Percentiles rank a stretch among this genome's conserved stretches.
Conservation (phyloP, 2,329 filamentous ascomycete genomes). For the Arthrobotrys sinensis region DNA sequence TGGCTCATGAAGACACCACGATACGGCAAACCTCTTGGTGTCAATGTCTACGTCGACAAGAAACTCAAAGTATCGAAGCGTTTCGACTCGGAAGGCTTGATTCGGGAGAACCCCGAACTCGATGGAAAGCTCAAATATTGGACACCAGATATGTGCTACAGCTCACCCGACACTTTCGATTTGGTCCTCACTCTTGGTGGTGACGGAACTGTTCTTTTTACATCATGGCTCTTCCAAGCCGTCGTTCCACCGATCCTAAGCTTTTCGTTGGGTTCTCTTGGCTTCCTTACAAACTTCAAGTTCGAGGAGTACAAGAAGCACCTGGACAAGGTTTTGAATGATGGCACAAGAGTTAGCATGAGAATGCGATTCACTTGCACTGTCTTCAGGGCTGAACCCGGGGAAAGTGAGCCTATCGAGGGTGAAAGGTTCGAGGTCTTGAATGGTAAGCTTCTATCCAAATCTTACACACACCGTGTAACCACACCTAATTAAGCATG, state of each 20-base stretch:
- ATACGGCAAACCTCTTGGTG: conserved; percentile 89
- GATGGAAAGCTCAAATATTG: conserved; percentile 91
- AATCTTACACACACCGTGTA: conserved; percentile 10
- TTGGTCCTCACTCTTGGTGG: conserved; percentile 89
- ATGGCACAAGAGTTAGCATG: conserved; percentile 96
- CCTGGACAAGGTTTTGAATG: conserved; percentile 90
- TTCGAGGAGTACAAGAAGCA: conserved; percentile 90
- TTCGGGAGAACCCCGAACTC: conserved; percentile 82
- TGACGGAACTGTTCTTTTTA: conserved; percentile 89
- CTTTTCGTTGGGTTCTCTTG: conserved; percentile 86
- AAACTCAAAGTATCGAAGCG: conserved; percentile 90
- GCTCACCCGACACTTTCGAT: conserved; percentile 93
- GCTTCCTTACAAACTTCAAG: conserved; percentile 90
- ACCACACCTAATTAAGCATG: conserved; percentile 17
- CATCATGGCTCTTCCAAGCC: conserved; percentile 91
- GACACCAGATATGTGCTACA: conserved; percentile 96
- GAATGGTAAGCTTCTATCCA: conserved; percentile 71
- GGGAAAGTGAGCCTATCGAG: conserved; percentile 79
- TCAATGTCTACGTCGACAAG: conserved; percentile 98
- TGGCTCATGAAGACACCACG: conserved; percentile 92
- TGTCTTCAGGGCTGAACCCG: conserved; percentile 81
- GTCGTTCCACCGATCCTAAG: conserved; percentile 87
- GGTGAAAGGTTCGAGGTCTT: conserved; percentile 97
- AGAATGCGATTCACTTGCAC: conserved; percentile 99
- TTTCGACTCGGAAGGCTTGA: conserved; percentile 82